Base-by-base conservation (phyloP, 805 yeast species). In the Brettanomyces anomalus region DNA sequence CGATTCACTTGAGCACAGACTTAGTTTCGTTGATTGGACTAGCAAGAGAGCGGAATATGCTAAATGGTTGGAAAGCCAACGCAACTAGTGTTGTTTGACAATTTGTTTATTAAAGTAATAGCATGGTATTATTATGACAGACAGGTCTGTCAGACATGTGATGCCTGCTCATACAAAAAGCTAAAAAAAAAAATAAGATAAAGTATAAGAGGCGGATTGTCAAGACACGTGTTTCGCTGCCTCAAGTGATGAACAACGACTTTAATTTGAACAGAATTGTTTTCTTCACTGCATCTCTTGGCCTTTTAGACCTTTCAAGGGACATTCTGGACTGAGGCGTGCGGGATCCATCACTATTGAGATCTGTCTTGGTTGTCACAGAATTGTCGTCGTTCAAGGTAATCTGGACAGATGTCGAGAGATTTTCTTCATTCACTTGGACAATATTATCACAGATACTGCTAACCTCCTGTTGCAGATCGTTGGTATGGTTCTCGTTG, bases 21-120 rank as follows among this genome's bases (percentile, higher is more conserved):
- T 74, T 3, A 70, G 66, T 5, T 81, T 76, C 50, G 61, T 79
- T 36, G 77, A 80, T 51, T 60, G 79, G 7, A 47, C 46, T 1
- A 47, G 56, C 13, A 71, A 68, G 55, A 64, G 87, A 48, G 46
- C 55, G 36, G 72, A 71, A 46, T 76, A 64, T 52, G 47, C 50
- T 21, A 55, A 58, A 16, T 70, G 72, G 71, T 32, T 43, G 31
- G 24, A 21, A 17, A 17, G 24, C 5, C 39, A 24, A 24, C 15
- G 14, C 15, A 14, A 32, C n/a, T 24, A 24, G 28, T 7, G 10
- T 24, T 24, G 10, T 24, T 24, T 2, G 28, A 24, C 10, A 7
- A 24, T 24, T 11, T 24, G 28, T 7, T n/a, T 24, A 24, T 24
- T 24, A 24, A 24, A 11, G 3, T 7, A 24, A 11, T 11, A 24